Conservation (phyloP, 495 filamentous ascomycete species). For the Aspergillus olivimuriae region DNA sequence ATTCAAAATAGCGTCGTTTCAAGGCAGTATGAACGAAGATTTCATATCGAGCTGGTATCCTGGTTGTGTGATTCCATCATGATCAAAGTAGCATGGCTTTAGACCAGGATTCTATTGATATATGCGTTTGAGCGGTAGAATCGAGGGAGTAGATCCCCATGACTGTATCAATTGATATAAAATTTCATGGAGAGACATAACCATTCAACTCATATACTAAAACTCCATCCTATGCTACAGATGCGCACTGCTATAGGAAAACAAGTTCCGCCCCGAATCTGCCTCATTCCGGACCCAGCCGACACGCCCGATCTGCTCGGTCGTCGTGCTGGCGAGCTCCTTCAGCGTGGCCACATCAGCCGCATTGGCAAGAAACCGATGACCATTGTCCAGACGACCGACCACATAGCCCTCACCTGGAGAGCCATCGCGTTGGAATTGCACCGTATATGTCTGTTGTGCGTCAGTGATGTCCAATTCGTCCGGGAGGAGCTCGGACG, state of each 20-base stretch:
- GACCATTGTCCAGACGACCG: conserved; percentile 36
- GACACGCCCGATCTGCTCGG: conserved; percentile 33
- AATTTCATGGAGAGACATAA: too few relatives aligned
- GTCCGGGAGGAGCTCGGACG: background rate
- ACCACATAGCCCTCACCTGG: conserved; percentile 40
- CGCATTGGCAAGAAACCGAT: conserved; percentile 47
- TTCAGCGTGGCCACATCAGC: conserved; percentile 34
- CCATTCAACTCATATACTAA: too few relatives aligned
- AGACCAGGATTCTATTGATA: too few relatives aligned
- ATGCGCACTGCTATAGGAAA: conserved; percentile 25
- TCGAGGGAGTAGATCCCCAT: too few relatives aligned
- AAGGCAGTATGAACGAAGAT: too few relatives aligned
- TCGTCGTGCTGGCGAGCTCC: conserved; percentile 13
- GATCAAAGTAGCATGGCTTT: too few relatives aligned
- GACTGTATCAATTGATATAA: too few relatives aligned
- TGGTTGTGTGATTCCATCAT: too few relatives aligned
- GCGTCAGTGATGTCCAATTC: background rate
- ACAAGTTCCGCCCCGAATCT: conserved; percentile 33
- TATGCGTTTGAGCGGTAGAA: too few relatives aligned
- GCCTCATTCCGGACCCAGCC: conserved; percentile 23
- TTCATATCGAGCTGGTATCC: too few relatives aligned
- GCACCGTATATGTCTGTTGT: conserved; percentile 49
- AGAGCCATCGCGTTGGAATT: conserved; percentile 40
- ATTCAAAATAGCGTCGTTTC: too few relatives aligned
- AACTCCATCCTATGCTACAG: conserved; percentile 1